Conservation (phyloP, 2,329 filamentous ascomycete genomes). For the Beauveria sp. region DNA sequence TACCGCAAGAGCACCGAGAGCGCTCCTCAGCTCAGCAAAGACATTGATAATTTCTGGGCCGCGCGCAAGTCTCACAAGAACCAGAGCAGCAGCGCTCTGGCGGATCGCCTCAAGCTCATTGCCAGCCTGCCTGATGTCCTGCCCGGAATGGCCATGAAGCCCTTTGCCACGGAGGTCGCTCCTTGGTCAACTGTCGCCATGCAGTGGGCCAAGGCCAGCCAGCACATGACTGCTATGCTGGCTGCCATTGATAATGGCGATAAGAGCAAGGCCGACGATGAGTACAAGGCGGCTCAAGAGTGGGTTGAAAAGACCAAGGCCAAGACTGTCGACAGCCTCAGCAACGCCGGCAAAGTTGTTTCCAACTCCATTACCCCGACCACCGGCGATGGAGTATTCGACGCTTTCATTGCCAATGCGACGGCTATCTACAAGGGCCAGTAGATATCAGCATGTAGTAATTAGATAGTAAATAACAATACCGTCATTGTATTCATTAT, state of each 20-base stretch:
- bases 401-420: constrained; percentile 9
- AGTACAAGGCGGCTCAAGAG: constrained; percentile 8
- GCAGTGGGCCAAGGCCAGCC: constrained; percentile 14
- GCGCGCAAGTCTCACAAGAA: background rate
- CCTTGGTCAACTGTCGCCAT: constrained; percentile 11
- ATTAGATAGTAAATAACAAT: too few relatives aligned
- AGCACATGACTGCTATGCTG: constrained; percentile 12
- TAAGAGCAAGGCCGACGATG: constrained; percentile 3
- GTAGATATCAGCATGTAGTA: background rate
- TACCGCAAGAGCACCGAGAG: constrained; percentile 10
- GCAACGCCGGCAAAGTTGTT: background rate
- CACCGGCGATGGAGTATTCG: constrained; percentile 8
- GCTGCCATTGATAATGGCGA: constrained; percentile 10
- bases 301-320: constrained; percentile 12
- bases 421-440: constrained; percentile 8
- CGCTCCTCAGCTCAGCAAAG: constrained; percentile 12
- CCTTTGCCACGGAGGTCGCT: constrained; percentile 10
- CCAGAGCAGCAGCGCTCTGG: constrained; percentile 1
- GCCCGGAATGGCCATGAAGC: constrained; percentile 12
- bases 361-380: constrained; percentile 7
- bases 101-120: constrained; percentile 4
- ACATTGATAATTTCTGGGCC: constrained; percentile 12
- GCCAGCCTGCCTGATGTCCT: constrained; percentile 5
- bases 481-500: too few relatives aligned
- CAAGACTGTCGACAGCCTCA: constrained; percentile 5